Evolutionary conservation across 2,329 filamentous ascomycete species (phyloP).

Genomic region (Knufia petricola): DNA sequence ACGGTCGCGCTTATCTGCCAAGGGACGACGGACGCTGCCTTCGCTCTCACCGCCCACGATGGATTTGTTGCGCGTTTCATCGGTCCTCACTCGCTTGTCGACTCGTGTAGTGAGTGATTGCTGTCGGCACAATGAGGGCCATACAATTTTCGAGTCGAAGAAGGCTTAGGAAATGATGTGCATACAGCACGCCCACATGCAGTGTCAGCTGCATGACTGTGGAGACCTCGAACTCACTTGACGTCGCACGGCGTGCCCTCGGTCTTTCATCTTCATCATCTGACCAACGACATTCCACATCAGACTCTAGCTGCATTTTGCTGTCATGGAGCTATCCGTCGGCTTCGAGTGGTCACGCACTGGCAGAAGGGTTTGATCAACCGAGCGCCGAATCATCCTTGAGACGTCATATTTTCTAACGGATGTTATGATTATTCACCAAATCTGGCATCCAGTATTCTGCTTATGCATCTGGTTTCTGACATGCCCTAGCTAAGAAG

Average conservation of each 20-base stretch:
- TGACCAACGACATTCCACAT: not conserved
- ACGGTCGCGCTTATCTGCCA: no score
- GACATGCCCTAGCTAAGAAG: no score
- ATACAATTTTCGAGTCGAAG: not conserved
- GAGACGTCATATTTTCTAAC: no score
- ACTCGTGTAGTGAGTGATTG: not conserved
- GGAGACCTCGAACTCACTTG: not conserved
- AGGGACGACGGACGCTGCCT: no score
- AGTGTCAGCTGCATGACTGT: not conserved
- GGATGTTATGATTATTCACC: no score
- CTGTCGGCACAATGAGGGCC: not conserved
- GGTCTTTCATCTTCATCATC: not conserved
- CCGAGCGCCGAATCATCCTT: no score
- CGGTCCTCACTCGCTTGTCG: not conserved
- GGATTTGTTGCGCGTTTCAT: not conserved
- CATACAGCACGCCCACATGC: not conserved
- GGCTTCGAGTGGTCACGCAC: no score
- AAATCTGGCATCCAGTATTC: no score
- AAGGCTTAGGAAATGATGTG: slow-evolving; percentile 1
- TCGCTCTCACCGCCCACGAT: no score
- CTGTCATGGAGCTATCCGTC: not conserved
- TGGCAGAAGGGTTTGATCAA: no score
- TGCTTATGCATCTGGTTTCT: no score
- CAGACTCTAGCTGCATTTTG: not conserved
- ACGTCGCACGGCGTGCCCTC: not conserved